A percentile compares a stretch with the other conserved stretches of the same genome.
Conservation (phyloP, 192 early-diverging fungal genomes). For the Martensiomyces pterosporus region DNA sequence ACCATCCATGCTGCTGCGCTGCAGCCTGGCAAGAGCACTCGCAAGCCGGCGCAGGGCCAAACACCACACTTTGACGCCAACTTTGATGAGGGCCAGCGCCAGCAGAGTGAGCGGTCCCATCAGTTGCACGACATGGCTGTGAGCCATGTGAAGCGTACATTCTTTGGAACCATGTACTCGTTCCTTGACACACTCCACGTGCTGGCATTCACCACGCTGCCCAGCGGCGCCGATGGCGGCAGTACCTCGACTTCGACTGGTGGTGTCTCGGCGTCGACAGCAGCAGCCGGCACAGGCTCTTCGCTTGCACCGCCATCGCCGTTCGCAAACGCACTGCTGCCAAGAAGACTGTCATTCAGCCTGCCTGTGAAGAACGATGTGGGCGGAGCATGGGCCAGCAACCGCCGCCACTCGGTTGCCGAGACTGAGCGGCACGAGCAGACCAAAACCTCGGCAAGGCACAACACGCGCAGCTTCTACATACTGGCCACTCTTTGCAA, state of each 20-base stretch:
- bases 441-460: conserved; percentile 3
- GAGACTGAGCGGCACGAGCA: conserved; percentile 14
- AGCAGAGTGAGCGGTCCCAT: conserved; percentile 51
- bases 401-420: conserved; percentile 24
- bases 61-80: conserved; percentile 40
- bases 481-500: conserved; percentile 82
- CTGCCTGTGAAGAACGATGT: conserved; percentile 16
- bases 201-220: conserved; percentile 41
- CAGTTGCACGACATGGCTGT: conserved; percentile 49
- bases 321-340: conserved; percentile 11
- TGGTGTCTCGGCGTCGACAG: too few relatives aligned
- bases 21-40: conserved; percentile 42
- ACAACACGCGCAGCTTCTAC: conserved; percentile 33
- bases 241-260: too few relatives aligned
- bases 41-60: conserved; percentile 32
- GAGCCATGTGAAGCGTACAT: conserved; percentile 55
- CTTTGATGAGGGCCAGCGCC: conserved; percentile 42
- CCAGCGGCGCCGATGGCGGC: too few relatives aligned
- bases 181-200: conserved; percentile 82
- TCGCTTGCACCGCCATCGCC: conserved; percentile 3
- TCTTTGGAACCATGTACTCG: conserved; percentile 67
- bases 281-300: neutral
- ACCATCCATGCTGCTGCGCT: conserved; percentile 38
- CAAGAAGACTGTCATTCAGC: conserved; percentile 36
- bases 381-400: neutral